phyloP scores from a whole-genome alignment of 1,284 basidiomycete genomes.

The Tilletia setariae region DNA sequence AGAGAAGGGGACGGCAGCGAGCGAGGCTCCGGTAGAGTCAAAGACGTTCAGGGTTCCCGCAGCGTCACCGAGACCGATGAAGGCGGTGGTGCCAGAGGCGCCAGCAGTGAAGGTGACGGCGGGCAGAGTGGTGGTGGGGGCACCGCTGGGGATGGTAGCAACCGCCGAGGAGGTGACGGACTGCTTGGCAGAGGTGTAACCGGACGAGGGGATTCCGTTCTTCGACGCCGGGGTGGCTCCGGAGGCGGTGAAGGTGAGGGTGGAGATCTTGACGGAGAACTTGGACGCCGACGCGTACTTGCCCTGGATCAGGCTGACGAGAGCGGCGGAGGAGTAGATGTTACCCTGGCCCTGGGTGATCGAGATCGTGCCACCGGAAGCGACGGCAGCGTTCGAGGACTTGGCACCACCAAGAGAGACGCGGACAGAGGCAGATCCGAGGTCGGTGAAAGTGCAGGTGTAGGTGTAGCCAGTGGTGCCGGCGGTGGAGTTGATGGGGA shows the following conservation, averaged over 20 bases:
- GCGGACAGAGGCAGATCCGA: not conserved
- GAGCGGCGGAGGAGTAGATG: conserved; percentile 14
- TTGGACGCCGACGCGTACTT: conserved; percentile 4
- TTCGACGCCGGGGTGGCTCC: not conserved
- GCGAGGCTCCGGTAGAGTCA: not conserved
- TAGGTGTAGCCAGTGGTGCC: conserved; percentile 14
- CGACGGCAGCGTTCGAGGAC: conserved; percentile 9
- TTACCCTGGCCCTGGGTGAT: conserved; percentile 13
- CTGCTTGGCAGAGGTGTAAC: not conserved
- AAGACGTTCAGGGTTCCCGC: conserved; percentile 10
- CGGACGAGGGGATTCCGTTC: conserved; percentile 15
- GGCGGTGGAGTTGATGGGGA: conserved; percentile 13
- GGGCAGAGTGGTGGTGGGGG: conserved; percentile 13
- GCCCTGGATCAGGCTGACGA: conserved; percentile 15
- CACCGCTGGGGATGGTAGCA: conserved; percentile 13
- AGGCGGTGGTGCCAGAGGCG: conserved; percentile 7
- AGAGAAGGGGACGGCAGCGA: conserved; percentile 4
- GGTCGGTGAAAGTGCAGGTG: conserved; percentile 14
- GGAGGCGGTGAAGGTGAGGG: conserved; percentile 2
- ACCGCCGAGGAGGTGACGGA: not conserved
- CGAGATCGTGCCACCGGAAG: not conserved
- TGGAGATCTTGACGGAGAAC: conserved; percentile 9
- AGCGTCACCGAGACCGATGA: not conserved
- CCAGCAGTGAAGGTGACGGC: conserved; percentile 17
- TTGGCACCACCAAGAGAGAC: conserved; percentile 13